These are phyloP conservation scores for Penicillium sp. DNA, from an alignment of 2,329 filamentous ascomycete genomes.

Conservation along the genomic window DNA sequence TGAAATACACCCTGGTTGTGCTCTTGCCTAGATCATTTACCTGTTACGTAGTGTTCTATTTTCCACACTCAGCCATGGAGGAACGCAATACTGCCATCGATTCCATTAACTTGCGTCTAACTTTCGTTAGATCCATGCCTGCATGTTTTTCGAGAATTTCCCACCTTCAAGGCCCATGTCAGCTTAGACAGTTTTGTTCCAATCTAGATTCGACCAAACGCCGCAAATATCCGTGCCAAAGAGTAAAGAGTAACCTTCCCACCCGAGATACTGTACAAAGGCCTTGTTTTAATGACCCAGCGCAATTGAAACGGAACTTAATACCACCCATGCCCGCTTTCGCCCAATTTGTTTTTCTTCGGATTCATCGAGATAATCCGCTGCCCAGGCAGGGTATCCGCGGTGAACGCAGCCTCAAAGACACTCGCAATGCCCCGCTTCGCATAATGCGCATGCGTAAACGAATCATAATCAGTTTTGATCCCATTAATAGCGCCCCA, in stretches of 20 bases:
- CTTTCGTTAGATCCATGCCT: neutral
- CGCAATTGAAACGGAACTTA: conserved; percentile 31
- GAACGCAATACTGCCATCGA: neutral
- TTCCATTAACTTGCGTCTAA: neutral
- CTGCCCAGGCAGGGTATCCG: conserved; percentile 58
- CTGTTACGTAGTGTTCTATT: neutral
- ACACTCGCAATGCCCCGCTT: conserved; percentile 59
- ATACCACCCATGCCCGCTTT: conserved; percentile 62
- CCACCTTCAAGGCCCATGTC: neutral
- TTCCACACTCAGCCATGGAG: neutral
- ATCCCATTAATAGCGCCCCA: conserved; percentile 59
- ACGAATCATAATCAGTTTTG: conserved; percentile 54
- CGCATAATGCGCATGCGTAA: conserved; percentile 50
- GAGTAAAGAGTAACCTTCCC: neutral
- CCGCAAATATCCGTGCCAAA: neutral
- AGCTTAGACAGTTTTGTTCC: too few relatives aligned
- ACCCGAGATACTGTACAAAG: neutral
- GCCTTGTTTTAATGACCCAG: neutral
- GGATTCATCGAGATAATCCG: conserved; percentile 62
- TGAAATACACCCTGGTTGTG: neutral
- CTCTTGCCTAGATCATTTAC: neutral
- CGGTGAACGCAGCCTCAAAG: conserved; percentile 60
- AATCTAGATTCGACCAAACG: neutral
- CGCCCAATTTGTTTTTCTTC: conserved; percentile 54
- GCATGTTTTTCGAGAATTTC: neutral